Percentiles rank a stretch among this genome's conserved stretches.
These are phyloP conservation scores for Piper longum DNA, from an alignment of 164 flowering plant genomes.

Conservation along the genomic window DNA sequence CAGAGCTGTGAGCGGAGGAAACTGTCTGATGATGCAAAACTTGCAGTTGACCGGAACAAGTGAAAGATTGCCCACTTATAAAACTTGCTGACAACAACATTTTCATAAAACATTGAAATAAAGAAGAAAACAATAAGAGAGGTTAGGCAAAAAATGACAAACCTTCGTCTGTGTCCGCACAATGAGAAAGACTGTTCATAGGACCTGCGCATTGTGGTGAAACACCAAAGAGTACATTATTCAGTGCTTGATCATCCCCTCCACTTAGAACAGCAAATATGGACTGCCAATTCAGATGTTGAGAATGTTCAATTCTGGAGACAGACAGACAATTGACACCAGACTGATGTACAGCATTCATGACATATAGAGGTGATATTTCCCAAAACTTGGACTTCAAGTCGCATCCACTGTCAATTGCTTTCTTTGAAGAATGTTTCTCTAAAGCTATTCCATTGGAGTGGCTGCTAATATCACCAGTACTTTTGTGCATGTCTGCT, in stretches of 20 bases:
- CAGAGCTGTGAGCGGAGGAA: slow-evolving; percentile 81
- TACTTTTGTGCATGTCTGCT: slow-evolving; percentile 9
- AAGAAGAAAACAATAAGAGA: background rate
- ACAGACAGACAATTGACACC: slow-evolving; percentile 90
- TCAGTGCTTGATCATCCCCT: slow-evolving; percentile 92
- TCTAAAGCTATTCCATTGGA: background rate
- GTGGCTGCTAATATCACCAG: slow-evolving; percentile 10
- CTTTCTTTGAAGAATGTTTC: background rate
- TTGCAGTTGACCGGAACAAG: slow-evolving; percentile 22
- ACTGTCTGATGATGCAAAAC: slow-evolving; percentile 26
- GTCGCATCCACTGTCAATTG: slow-evolving; percentile 3
- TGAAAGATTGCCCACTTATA: slow-evolving; percentile 2
- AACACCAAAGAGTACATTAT: slow-evolving; percentile 36
- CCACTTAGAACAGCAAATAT: slow-evolving; percentile 58
- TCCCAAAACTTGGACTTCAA: slow-evolving; percentile 19
- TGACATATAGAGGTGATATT: slow-evolving; percentile 42
- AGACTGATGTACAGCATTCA: slow-evolving; percentile 66
- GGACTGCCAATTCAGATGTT: slow-evolving; percentile 13
- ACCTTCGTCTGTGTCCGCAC: background rate
- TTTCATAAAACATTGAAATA: background rate
- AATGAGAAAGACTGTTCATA: slow-evolving; percentile 3
- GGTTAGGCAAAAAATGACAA: background rate
- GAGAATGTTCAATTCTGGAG: slow-evolving; percentile 18
- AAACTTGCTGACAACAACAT: background rate
- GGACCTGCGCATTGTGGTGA: slow-evolving; percentile 6